These are phyloP conservation scores for Dendrobium catenatum DNA, from an alignment of 106 monocot genomes.

Conservation along the genomic window DNA sequence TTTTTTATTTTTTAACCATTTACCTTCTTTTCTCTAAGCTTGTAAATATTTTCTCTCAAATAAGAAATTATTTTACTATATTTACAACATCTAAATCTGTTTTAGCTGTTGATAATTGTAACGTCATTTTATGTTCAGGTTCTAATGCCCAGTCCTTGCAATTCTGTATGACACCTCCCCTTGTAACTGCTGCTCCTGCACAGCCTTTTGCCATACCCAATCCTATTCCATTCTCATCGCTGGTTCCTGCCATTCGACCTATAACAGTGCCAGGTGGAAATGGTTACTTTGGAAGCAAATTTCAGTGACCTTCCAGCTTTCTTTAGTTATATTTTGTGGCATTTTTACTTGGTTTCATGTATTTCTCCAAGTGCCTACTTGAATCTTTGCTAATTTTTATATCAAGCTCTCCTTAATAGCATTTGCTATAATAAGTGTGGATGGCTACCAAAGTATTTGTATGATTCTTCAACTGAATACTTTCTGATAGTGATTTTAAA, in stretches of 20 bases:
- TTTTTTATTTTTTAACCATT: neutral
- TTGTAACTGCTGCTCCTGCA: constrained; percentile 7
- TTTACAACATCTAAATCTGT: neutral
- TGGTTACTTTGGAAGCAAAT: constrained; percentile 19
- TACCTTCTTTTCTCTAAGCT: neutral
- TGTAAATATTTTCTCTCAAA: too few relatives aligned
- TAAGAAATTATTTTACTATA: neutral
- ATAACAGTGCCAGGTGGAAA: constrained; percentile 25
- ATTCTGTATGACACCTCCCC: constrained; percentile 18
- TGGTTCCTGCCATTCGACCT: constrained; percentile 25
- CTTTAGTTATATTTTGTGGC: neutral
- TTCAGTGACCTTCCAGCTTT: constrained; percentile 13
- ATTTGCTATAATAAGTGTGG: neutral
- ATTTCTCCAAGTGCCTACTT: neutral
- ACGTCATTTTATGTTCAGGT: constrained; percentile 15
- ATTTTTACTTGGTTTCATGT: neutral
- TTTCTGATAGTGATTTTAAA: neutral
- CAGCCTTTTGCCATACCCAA: constrained; percentile 17
- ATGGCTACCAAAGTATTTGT: neutral
- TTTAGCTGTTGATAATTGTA: neutral
- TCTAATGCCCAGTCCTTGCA: constrained; percentile 13
- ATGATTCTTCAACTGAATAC: neutral
- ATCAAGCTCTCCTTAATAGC: too few relatives aligned
- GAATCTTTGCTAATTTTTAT: too few relatives aligned
- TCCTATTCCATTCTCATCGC: constrained; percentile 19